Evolutionary conservation across 2,329 filamentous ascomycete genomes (phyloP), one percentile per base, ranked within the genome.

Genomic region (Colletotrichum sp.): DNA sequence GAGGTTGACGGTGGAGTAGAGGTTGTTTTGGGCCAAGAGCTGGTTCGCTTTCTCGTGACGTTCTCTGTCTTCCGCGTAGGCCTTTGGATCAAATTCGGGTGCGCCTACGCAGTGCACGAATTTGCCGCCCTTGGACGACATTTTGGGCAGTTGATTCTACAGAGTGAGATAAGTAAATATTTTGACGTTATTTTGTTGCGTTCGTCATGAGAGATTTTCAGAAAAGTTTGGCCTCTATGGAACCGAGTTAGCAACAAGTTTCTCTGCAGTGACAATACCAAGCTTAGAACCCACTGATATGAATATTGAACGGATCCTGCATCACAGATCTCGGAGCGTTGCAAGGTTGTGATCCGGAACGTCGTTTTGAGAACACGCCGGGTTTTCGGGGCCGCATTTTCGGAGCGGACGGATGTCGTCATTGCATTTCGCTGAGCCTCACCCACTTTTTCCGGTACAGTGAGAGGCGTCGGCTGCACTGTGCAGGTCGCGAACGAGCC

Each of bases 51-150:
- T 80, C 55, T 83, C 79, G 74, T 86, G 85, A 12, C 84, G 83
- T 7, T 81, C 80, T 16, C 79, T 61, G 80, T 89, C 86, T 26
- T 81, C 75, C 76, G 86, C 80, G 71, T 86, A 84, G 14, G 83
- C 77, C 9, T 83, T 80, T 4, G 88, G 88, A 43, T 84, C 82
- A 78, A 90, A 89, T 38, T 81, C 78, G 30, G 85, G 82, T 63
- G 83, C 87, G 70, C 87, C 88, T 62, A 87, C 83, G 80, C 88
- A 90, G 78, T 85, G 82, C 14, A 78, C 78, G 65, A 84, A 82
- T 48, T 76, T 81, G 24, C 59, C 38, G 78, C 66, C 32, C 68
- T 76, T 76, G 14, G 75, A 18, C 13, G 59, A 7, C 12, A 30
- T 9, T 28, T 66, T 73, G 10, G 24, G 36, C 7, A 2, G 12